Base-by-base conservation (phyloP, 306 rosid species). In the Mimosa pudica region DNA sequence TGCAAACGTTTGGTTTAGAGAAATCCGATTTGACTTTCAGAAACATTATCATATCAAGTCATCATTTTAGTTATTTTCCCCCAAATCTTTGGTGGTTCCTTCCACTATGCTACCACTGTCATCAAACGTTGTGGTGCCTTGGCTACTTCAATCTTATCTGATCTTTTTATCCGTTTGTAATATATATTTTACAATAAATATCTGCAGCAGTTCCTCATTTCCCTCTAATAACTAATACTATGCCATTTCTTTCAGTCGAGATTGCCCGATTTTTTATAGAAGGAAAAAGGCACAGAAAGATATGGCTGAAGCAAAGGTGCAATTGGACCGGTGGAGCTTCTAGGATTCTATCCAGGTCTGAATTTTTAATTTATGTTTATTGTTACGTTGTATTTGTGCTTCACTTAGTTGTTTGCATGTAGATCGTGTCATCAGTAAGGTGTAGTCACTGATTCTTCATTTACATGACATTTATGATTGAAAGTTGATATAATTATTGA, bases 271-370 rank as follows among this genome's bases (percentile, higher is more conserved):
- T 83, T 92, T 95, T 83, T 95, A 92, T 82, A 83, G 98, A 73
- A 86, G 98, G 66, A 95, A 92, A 87, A 95, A 95, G 80, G 98
- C 94, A 49, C 98, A 95, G 82, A 95, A 95, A 84, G 98, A 95
- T 83, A 92, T 95, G 98, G 95, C 94, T 13, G 98, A 95, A 86
- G 98, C 97, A 81, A 91, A 79, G 84, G 51, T 77, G 82, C 98
- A 89, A 80, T 82, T 95, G 89, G 98, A 92, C 66, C 87, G 98
- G 45, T 95, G 98, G 98, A 95, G 24, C 81, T 95, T 89, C 77
- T 92, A 83, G 87, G 78, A 67, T 67, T 79, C 24, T 54, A 71
- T 33, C 32, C 62, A 83, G 88, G 86, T 82, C 78, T 8, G 72
- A 79, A 12, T 18, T 52, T 76, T 36, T 14, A 33, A 5, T 65